Evolutionary conservation across 2,329 filamentous ascomycete genomes (phyloP).

Genomic region (Phoma herbarum): DNA sequence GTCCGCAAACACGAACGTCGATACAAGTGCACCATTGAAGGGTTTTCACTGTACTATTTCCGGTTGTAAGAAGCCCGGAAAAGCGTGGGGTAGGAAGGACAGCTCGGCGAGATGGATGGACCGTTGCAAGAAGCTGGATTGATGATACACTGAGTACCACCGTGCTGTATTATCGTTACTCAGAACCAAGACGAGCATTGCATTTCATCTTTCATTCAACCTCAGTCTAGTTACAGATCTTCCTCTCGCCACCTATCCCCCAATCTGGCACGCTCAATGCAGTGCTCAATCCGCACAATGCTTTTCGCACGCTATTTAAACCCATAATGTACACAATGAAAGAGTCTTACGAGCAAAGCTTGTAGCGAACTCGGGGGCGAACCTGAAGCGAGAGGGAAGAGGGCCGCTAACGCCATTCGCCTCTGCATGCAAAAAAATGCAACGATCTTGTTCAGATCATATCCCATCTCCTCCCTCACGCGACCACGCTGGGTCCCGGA

Average conservation of each 20-base stretch:
- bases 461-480: constrained; percentile 2
- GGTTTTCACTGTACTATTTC: no score
- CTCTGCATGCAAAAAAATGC: constrained; percentile 23
- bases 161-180: no score
- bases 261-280: constrained; percentile 5
- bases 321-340: constrained; percentile 24
- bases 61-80: no score
- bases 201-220: constrained; percentile 17
- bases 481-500: constrained; percentile 15
- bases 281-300: constrained; percentile 4
- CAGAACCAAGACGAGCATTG: neutral
- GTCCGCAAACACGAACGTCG: no score
- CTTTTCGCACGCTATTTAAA: constrained; percentile 16
- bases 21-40: no score
- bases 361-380: no score
- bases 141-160: no score
- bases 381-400: constrained; percentile 26
- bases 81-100: no score
- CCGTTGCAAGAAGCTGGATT: no score
- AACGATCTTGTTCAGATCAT: neutral
- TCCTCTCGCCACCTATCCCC: neutral
- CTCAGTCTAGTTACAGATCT: constrained; percentile 16
- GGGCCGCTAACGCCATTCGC: constrained; percentile 21
- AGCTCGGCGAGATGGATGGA: no score
- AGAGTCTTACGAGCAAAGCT: constrained; percentile 8